Evolutionary conservation across 2,329 filamentous ascomycete species (phyloP), one percentile per base, ranked within the genome.

Genomic region (Fusarium sp.): DNA sequence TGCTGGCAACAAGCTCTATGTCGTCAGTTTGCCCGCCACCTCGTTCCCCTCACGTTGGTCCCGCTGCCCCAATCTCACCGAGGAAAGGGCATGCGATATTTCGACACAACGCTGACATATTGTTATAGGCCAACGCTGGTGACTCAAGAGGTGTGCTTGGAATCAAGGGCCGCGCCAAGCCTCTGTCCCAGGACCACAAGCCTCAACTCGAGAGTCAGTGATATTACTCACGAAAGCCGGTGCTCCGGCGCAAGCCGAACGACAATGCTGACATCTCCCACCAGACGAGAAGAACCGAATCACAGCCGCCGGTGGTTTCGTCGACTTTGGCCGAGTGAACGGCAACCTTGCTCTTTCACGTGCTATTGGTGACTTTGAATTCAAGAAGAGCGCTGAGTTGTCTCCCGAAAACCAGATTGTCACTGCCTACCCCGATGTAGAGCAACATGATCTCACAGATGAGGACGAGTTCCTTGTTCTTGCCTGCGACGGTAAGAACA

Each of bases 341-440:
- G 96, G 96, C 80, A 99, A 99, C 82, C 89, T 99, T 47, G 96
- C 96, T 48, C 86, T 99, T 67, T 99, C 96, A 68, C 92, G 96
- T 81, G 96, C 96, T 75, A 98, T 99, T 81, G 96, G 96, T 75
- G 96, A 99, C 81, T 99, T 99, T 79, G 96, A 99, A 81, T 99
- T 99, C 88, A 99, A 99, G 88, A 98, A 98, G 88, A 97, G 94
- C 80, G 93, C 95, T 74, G 94, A 98, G 78, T 90, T 99, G 49
- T 91, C 95, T 5, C 96, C 96, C n/a, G 96, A 99, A 84, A 93
- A 97, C 79, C 96, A 99, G 82, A 98, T 99, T 73, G 96, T 99
- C 45, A 99, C 96, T 18, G 96, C 96, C 8, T 98, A 91, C 82
- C 96, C 96, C 24, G 96, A 99, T 79, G 94, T 99, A 46, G 93